Evolutionary conservation across 768 basidiomycete species (phyloP), one percentile per base, ranked within the genome.

Genomic region (Favolaschia claudopus): DNA sequence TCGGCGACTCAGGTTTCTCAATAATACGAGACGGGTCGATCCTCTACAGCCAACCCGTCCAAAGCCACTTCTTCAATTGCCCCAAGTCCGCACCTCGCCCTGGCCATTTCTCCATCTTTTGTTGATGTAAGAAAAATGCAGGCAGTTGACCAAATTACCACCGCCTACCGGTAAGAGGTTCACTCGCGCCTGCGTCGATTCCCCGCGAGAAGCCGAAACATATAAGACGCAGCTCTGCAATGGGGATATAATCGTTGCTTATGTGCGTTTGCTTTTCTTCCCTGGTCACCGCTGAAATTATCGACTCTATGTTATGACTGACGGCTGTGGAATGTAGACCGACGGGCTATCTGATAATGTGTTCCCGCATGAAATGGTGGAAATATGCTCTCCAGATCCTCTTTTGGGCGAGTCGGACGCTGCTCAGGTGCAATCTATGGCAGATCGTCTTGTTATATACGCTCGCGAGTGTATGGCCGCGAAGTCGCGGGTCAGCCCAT

Each of bases 1-100:
- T 85, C 49, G 83, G 83, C 25, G 83, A 85, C 65, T 83, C 81
- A 36, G 83, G 83, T 1, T 84, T 82, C 61, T 70, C 76, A 57
- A 79, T 84, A 38, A 77, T 85, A 39, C 81, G 83, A 24, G 77
- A 76, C 27, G 79, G 80, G 15, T 70, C 76, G 19, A 72, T 82
- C 5, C 68, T 81, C 32, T 74, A 85, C 64, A 71, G 42, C 48
- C 63, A 64, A 19, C 57, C 60, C 36, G 60, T 55, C 25, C 60
- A 58, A 15, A 55, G 60, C 3, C 64, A 65, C 37, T 65, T 61
- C 52, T 65, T 65, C 54, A 62, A 62, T 36, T 62, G 60, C 53
- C 59, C 59, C 37, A 61, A 61, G 60, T 62, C 40, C 37, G 58
- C 43, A 15, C 39, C 28, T 15, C 47, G 27, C 38, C 44, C 32